Conservation (phyloP, 768 basidiomycete genomes). For the Myochromella boudieri region DNA sequence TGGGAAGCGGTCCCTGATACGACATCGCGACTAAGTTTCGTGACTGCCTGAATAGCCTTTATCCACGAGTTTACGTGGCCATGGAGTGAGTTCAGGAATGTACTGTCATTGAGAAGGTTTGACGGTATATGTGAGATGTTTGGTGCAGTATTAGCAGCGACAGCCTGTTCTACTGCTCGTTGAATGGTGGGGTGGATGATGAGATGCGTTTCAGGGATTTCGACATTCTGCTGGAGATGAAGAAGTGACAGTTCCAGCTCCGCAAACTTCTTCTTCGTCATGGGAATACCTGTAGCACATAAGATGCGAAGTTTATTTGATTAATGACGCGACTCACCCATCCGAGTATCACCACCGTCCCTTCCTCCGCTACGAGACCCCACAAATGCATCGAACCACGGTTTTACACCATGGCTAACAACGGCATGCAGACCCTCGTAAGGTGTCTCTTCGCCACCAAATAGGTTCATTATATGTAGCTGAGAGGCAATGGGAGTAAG, state of each 20-base stretch:
- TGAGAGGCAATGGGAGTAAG: conserved; percentile 79
- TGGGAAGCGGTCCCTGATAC: conserved; percentile 94
- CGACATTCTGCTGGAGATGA: conserved; percentile 97
- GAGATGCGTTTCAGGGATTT: conserved; percentile 95
- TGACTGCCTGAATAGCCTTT: conserved; percentile 95
- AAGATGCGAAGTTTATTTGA: neutral
- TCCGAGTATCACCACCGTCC: conserved; percentile 70
- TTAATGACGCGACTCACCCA: conserved; percentile 45
- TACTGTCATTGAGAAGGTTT: conserved; percentile 78
- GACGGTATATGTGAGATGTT: conserved; percentile 75
- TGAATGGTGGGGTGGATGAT: conserved; percentile 89
- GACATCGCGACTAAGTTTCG: conserved; percentile 93
- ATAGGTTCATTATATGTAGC: conserved; percentile 90
- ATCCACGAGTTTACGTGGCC: conserved; percentile 97
- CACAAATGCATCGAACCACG: conserved; percentile 98
- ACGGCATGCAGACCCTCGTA: conserved; percentile 96
- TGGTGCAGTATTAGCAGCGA: conserved; percentile 56
- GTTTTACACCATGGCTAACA: conserved; percentile 93
- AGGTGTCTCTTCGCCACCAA: conserved; percentile 84
- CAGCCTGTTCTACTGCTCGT: conserved; percentile 77
- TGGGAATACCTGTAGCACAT: conserved; percentile 69
- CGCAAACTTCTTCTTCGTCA: conserved; percentile 99
- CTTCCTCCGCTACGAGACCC: conserved; percentile 77
- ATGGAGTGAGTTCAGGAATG: conserved; percentile 92
- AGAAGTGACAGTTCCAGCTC: conserved; percentile 93